These are phyloP conservation scores for Cercospora berteroae DNA, from an alignment of 2,329 filamentous ascomycete species.

Conservation along the genomic window DNA sequence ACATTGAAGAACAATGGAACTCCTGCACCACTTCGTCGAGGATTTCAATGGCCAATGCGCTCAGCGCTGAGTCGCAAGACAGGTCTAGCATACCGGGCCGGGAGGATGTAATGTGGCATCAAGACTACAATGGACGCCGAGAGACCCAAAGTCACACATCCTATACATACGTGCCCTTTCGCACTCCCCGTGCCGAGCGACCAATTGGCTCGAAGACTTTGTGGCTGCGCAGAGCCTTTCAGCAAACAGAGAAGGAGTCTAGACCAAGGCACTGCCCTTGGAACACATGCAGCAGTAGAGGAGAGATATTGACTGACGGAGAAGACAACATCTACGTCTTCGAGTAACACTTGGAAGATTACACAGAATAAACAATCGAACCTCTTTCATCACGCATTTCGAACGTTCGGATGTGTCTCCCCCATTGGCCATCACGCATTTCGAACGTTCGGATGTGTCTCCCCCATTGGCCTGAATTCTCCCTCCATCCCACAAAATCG, in stretches of 20 bases:
- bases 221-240: not conserved
- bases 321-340: no score
- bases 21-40: no score
- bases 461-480: no score
- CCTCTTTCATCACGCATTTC: no score
- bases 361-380: no score
- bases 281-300: not conserved
- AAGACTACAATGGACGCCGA: not conserved
- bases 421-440: no score
- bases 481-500: no score
- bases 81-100: not conserved
- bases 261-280: not conserved
- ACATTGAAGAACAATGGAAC: no score
- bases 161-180: not conserved
- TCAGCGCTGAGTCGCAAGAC: not conserved
- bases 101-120: no score
- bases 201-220: not conserved
- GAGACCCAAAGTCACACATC: not conserved
- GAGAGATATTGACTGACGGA: not conserved
- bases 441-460: no score
- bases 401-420: no score
- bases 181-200: not conserved
- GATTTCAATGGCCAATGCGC: not conserved
- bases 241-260: not conserved
- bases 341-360: no score